Evolutionary conservation across 305 asterid genomes (phyloP), one percentile per base, ranked within the genome.

Genomic region (Fraxinus baroniana): DNA sequence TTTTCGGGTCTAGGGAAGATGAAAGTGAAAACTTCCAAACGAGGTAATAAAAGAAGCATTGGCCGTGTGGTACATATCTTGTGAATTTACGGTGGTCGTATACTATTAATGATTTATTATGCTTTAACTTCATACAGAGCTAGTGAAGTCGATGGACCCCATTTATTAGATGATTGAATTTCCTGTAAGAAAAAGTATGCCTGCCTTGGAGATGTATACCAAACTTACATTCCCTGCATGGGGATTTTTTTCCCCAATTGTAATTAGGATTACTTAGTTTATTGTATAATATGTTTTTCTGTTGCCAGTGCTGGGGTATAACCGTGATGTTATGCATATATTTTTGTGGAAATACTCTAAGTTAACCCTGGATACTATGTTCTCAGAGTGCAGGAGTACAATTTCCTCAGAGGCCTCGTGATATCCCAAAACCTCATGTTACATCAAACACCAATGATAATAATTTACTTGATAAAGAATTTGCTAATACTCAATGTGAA

Each of bases 311-410:
- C 37, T 30, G 75, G 75, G 1, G 18, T 4, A 68, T 68, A 10
- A 28, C 74, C 3, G 10, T 28, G 74, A 70, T 70, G 39, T 70
- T 30, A 15, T 68, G 39, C 74, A 68, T 68, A 68, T 68, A 28
- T 70, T 70, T 9, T 70, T 7, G 36, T 26, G 37, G 35, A 68
- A 68, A 68, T 68, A 68, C 12, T 30, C 41, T 70, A 70, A 22
- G 75, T 28, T 70, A 70, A 70, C 75, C 35, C 30, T 70, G 20
- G 75, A 30, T 70, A 28, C 20, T 70, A 70, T 30, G 75, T 26
- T 83, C 85, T 77, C 97, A 95, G 99, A 94, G 90, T 90, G 95
- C 97, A 78, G 99, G 99, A 80, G 97, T 95, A 81, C 87, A 95
- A 87, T 95, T 95, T 86, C 89, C 97, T 80, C 92, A 90, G 91